Evolutionary conservation across 2,329 filamentous ascomycete species (phyloP).

Genomic region (Nectriaceae sp.): DNA sequence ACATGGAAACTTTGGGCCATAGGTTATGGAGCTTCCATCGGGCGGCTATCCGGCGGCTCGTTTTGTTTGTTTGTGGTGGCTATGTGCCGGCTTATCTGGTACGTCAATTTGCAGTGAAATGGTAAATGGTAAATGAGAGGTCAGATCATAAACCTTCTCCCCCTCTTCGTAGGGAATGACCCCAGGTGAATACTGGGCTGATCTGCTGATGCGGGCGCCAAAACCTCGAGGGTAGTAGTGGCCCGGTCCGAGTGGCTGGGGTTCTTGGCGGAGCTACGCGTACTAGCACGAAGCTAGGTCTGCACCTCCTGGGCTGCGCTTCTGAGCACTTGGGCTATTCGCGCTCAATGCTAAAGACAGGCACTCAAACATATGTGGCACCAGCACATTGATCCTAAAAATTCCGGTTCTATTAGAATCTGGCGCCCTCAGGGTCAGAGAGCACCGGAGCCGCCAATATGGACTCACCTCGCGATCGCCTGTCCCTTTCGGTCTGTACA

Average conservation of each 20-base stretch:
- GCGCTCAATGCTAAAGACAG: not conserved
- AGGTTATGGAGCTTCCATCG: not conserved
- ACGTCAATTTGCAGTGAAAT: not conserved
- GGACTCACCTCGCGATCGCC: no score
- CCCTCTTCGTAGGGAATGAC: no score
- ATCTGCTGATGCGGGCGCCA: not conserved
- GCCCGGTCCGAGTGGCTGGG: not conserved
- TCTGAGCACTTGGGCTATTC: no score
- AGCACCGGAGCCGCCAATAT: no score
- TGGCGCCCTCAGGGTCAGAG: not conserved
- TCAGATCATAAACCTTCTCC: no score
- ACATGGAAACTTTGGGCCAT: not conserved
- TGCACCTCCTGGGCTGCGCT: no score
- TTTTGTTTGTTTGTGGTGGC: not conserved
- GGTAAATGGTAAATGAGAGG: no score
- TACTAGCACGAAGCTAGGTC: not conserved
- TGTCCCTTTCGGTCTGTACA: not conserved
- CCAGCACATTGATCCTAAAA: not conserved
- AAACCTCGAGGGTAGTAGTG: not conserved
- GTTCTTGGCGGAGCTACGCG: not conserved
- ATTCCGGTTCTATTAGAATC: not conserved
- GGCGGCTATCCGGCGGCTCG: not conserved
- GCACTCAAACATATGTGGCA: not conserved
- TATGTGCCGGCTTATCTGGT: not conserved
- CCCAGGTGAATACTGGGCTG: not conserved